A percentile compares a stretch with the other conserved stretches of the same genome.
Conservation (phyloP, 208 protist species). For the Leptomonas pyrrhocoris region DNA sequence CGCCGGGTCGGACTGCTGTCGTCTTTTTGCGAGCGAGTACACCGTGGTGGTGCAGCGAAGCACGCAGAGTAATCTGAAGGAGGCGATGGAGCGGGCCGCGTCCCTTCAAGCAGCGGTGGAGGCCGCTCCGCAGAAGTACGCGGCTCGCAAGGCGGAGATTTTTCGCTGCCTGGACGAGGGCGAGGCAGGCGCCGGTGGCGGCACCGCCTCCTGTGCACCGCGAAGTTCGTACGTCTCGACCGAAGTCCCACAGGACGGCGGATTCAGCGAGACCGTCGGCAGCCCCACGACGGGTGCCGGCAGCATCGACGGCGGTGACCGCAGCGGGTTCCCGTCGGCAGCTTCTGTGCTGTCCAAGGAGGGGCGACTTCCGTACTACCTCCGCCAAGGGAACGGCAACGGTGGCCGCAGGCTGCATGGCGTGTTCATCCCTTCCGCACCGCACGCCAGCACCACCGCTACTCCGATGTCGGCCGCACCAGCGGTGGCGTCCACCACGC, state of each 20-base stretch:
- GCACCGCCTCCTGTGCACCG: neutral
- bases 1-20: constrained; percentile 67
- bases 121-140: constrained; percentile 22
- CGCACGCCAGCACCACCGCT: neutral
- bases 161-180: constrained; percentile 30
- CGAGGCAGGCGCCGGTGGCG: neutral
- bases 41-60: constrained; percentile 36
- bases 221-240: neutral
- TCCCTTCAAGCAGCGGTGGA: constrained; percentile 11
- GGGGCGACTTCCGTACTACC: constrained; percentile 56
- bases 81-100: constrained; percentile 7
- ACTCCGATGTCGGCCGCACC: neutral
- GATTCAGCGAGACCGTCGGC: neutral
- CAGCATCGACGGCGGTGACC: neutral
- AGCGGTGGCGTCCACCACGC: too few relatives aligned
- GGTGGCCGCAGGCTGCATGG: constrained; percentile 8
- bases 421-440: constrained; percentile 8
- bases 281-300: neutral
- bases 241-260: neutral
- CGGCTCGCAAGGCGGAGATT: constrained; percentile 30
- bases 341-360: neutral
- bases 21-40: constrained; percentile 78
- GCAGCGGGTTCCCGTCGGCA: neutral
- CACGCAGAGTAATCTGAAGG: constrained; percentile 19
- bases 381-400: constrained; percentile 27